Evolutionary conservation across 306 rosid species (phyloP).

Genomic region (Vigna reflexopilosa): DNA sequence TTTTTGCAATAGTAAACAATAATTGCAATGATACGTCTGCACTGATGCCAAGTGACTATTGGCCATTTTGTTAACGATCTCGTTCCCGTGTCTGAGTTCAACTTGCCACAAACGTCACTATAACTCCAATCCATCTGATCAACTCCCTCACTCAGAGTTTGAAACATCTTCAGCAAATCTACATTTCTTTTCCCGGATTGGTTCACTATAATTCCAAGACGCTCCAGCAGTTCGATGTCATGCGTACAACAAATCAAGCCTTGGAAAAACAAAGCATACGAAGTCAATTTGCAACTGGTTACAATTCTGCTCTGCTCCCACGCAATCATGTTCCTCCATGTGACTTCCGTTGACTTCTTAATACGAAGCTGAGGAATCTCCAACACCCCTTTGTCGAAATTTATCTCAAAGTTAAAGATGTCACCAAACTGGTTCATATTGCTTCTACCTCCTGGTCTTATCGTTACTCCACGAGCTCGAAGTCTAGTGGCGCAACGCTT

Average conservation of each 20-base stretch:
- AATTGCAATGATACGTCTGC: background rate
- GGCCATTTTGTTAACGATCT: background rate
- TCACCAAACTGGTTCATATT: background rate
- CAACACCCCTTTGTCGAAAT: background rate
- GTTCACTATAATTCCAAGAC: background rate
- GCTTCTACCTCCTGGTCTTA: background rate
- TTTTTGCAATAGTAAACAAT: background rate
- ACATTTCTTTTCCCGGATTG: background rate
- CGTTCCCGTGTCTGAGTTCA: background rate
- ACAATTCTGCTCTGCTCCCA: slow-evolving; percentile 16
- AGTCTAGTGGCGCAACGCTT: slow-evolving; percentile 4
- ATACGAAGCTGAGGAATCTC: slow-evolving; percentile 1
- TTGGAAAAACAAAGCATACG: slow-evolving; percentile 29
- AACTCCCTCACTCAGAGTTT: background rate
- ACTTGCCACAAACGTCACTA: background rate
- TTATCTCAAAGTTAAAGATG: background rate
- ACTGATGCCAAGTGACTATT: background rate
- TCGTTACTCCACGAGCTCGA: background rate
- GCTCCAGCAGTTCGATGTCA: slow-evolving; percentile 10
- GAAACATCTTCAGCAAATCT: slow-evolving; percentile 11
- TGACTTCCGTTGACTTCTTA: background rate
- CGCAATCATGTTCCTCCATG: slow-evolving; percentile 39
- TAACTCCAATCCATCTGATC: slow-evolving; percentile 5
- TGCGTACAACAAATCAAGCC: slow-evolving; percentile 6
- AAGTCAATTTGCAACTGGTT: background rate